These are phyloP conservation scores for Diplodia scrobiculata DNA, from an alignment of 2,329 filamentous ascomycete genomes.

Conservation along the genomic window DNA sequence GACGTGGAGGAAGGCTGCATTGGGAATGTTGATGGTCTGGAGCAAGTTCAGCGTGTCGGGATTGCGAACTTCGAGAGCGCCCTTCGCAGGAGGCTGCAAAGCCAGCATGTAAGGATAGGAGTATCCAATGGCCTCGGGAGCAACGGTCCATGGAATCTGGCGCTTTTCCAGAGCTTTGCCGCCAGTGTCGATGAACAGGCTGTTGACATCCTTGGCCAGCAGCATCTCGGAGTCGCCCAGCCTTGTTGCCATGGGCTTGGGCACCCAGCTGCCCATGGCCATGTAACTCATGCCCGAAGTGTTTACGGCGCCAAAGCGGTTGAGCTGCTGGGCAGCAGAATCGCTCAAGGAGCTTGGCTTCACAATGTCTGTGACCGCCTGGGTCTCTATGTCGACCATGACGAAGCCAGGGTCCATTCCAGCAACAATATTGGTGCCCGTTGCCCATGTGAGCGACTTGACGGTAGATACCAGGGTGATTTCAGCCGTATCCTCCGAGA, in stretches of 20 bases:
- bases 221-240: constrained; percentile 82
- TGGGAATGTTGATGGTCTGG: constrained; percentile 79
- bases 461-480: constrained; percentile 79
- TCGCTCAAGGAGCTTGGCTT: constrained; percentile 73
- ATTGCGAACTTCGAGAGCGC: constrained; percentile 85
- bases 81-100: constrained; percentile 79
- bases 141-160: constrained; percentile 87
- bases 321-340: constrained; percentile 64
- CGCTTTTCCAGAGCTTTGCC: constrained; percentile 80
- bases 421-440: constrained; percentile 80
- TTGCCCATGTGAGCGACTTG: constrained; percentile 88
- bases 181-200: constrained; percentile 81
- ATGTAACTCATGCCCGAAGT: constrained; percentile 94
- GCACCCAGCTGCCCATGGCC: constrained; percentile 87
- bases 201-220: constrained; percentile 97
- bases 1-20: constrained; percentile 83
- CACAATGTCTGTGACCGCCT: constrained; percentile 73
- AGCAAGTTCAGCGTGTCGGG: constrained; percentile 87
- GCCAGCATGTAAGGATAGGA: constrained; percentile 95
- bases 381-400: constrained; percentile 78
- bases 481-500: constrained; percentile 72
- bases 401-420: constrained; percentile 92
- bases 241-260: constrained; percentile 82
- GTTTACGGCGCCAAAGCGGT: constrained; percentile 79
- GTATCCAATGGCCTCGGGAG: constrained; percentile 90